Percentiles rank a stretch among this genome's conserved stretches.
Evolutionary conservation across 345 rosid genomes (phyloP).

Genomic region (Murraya koenigii): DNA sequence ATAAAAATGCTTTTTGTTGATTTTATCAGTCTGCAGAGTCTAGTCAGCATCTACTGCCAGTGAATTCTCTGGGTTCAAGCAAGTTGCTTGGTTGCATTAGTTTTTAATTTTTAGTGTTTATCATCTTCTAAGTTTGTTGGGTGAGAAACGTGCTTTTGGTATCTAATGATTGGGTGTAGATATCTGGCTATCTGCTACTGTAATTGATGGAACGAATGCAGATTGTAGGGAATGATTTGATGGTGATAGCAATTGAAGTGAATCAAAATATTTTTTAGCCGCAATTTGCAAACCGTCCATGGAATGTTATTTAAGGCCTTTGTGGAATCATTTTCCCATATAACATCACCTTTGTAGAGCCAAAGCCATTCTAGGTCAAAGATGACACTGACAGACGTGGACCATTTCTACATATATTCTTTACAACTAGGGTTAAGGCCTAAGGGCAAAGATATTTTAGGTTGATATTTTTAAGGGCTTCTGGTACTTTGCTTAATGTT

Average conservation of each 20-base stretch:
- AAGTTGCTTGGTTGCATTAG: not conserved
- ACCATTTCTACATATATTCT: not conserved
- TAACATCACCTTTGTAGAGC: not conserved
- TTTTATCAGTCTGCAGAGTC: not conserved
- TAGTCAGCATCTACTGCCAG: not conserved
- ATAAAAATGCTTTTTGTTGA: not conserved
- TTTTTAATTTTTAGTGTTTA: not conserved
- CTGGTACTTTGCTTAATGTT: not conserved
- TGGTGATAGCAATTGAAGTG: slow-evolving; percentile 1
- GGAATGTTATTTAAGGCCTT: not conserved
- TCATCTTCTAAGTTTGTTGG: not conserved
- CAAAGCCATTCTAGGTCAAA: slow-evolving; percentile 4
- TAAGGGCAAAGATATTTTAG: not conserved
- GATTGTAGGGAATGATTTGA: slow-evolving; percentile 10
- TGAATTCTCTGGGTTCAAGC: not conserved
- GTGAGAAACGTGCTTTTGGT: not conserved
- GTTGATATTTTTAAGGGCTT: not conserved
- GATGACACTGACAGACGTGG: not conserved
- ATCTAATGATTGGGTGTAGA: slow-evolving; percentile 2
- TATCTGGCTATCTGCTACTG: not conserved
- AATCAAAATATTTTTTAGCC: slow-evolving; percentile 1
- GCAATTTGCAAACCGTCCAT: not conserved
- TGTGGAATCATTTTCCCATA: not conserved
- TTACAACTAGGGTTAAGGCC: not conserved
- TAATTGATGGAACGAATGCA: not conserved